Base-by-base conservation (phyloP, 495 filamentous ascomycete species). In the Darksidea phi region DNA sequence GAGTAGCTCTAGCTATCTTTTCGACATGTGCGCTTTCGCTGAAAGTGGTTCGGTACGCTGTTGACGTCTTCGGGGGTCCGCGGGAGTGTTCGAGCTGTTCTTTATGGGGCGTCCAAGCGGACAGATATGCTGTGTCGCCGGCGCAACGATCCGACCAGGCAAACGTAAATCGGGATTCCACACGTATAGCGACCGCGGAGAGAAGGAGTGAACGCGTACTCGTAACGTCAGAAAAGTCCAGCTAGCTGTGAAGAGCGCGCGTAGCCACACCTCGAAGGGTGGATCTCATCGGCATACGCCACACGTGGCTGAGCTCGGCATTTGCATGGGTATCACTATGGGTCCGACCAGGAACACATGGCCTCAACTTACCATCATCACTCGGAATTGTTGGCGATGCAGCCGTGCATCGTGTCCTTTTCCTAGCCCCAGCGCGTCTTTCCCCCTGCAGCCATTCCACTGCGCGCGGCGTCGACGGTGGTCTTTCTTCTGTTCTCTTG, bases 301-400 rank as follows among this genome's bases (percentile, higher is more conserved):
- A 43, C 41, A 43, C n/a, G 41, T 43, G 41, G 41, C 41, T 43
- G 41, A 43, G 18, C 41, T 43, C 41, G 41, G 41, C 41, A 43
- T 43, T 13, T 34, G 25, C 57, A 36, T 24, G 41, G 56, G 56
- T 34, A 20, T 64, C 46, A 20, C 18, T 43, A 13, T 4, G 28
- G 28, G 28, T 32, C 10, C 15, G 41, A 43, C 42, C 60, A 26
- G 45, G 60, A 64, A 64, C 61, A 64, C 61, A 57, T 64, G 61
- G 53, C 61, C 45, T 46, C 51, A 32, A 57, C 60, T 15, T 15
- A 34, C 11, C 25, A 12, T 52, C 43, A 25, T 42, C 51, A 15
- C n/a, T 21, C 18, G 7, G 18, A 18, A 26, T 4, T 32, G 28
- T 10, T 32, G 28, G 20, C 48, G 15, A 50, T 52, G 49, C 38